A percentile compares a stretch with the other conserved stretches of the same genome.
phyloP scores from a whole-genome alignment of 1,284 basidiomycete species.

The Ustilago hordei region DNA sequence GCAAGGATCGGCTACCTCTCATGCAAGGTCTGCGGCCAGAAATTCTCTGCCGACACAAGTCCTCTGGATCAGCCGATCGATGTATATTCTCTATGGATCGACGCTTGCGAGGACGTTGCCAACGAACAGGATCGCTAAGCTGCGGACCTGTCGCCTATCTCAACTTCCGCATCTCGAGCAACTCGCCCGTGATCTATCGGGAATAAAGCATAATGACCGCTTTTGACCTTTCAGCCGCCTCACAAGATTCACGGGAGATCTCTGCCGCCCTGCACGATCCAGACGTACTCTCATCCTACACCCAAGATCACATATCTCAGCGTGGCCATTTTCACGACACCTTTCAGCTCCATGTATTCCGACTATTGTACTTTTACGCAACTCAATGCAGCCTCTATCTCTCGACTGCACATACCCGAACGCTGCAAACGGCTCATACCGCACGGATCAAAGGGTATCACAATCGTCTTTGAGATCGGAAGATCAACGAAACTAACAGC shows the following conservation, averaged over 20 bases:
- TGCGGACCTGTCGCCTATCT: background rate
- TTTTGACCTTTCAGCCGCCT: too few species aligned
- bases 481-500: background rate
- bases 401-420: background rate
- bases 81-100: conserved; percentile 90
- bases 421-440: background rate
- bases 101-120: conserved; percentile 86
- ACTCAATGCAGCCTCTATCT: background rate
- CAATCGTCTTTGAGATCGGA: background rate
- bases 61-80: conserved; percentile 88
- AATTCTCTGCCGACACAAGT: conserved; percentile 69
- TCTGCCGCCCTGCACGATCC: background rate
- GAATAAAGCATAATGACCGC: too few species aligned
- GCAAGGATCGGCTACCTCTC: conserved; percentile 58
- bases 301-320: background rate
- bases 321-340: background rate
- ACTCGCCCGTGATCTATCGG: background rate
- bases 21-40: conserved; percentile 68
- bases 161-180: background rate
- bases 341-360: conserved; percentile 12
- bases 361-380: conserved; percentile 31
- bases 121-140: conserved; percentile 45
- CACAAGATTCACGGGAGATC: too few species aligned
- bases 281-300: background rate
- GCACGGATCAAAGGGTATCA: background rate